Evolutionary conservation across 768 basidiomycete species (phyloP).

Genomic region (Xerocomellus dryophilus): DNA sequence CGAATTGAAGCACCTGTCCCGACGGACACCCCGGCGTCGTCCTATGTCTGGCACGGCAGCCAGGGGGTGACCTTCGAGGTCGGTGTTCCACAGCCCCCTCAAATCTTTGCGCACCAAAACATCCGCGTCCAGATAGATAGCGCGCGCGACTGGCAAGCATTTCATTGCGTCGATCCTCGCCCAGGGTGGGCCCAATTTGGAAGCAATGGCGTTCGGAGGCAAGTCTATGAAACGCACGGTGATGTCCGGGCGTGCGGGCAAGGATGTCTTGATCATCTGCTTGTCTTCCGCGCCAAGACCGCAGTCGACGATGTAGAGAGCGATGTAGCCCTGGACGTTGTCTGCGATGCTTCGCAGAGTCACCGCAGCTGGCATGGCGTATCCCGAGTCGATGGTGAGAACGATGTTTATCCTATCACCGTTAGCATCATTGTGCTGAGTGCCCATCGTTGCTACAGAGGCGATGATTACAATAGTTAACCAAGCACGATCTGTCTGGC

Average conservation of each 20-base stretch:
- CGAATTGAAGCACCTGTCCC: not conserved
- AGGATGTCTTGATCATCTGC: not conserved
- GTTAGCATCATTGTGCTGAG: not conserved
- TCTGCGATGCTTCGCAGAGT: not conserved
- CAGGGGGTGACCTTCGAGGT: too few relatives aligned
- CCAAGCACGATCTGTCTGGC: too few relatives aligned
- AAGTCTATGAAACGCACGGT: not conserved
- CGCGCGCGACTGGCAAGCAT: too few relatives aligned
- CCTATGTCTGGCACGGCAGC: too few relatives aligned
- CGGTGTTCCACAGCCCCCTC: too few relatives aligned
- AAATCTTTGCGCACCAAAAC: too few relatives aligned
- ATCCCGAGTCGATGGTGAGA: not conserved
- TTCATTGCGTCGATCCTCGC: not conserved
- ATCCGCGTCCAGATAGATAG: too few relatives aligned
- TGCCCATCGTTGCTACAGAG: not conserved
- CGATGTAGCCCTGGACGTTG: not conserved
- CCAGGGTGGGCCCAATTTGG: not conserved
- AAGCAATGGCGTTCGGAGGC: not conserved
- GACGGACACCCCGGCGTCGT: too few relatives aligned
- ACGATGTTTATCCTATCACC: not conserved
- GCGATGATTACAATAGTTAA: not conserved
- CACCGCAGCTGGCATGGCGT: not conserved
- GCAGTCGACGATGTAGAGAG: not conserved
- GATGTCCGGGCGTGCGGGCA: not conserved
- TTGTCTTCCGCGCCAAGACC: not conserved